Base-by-base conservation (phyloP, 1,139 yeast genomes). In the Williopsis jadinii region DNA sequence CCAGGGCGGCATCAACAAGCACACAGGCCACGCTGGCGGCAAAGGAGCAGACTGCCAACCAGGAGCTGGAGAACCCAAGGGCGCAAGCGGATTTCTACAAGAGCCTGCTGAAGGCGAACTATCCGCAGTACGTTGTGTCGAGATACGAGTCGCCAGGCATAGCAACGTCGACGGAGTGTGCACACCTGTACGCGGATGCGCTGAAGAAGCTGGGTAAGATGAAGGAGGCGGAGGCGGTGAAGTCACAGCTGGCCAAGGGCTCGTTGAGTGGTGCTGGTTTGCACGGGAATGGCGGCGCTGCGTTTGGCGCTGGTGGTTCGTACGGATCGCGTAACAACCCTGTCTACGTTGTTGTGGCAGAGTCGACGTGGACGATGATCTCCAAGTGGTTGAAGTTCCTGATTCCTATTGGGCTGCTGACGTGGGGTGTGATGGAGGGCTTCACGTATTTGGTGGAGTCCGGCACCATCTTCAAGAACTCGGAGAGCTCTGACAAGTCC, bases 141-240 rank as follows among this genome's bases (percentile, higher is more conserved):
- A 75, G 99, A 45, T 94, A 77, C 61, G 97, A 92, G 60, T 82
- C 95, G 6, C 84, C 94, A 0, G 95, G 95, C 9, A 86, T 92
- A 41, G 94, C 95, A 10, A 68, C 81, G 15, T 80, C 84, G 44
- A 71, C 77, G 1, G 95, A 84, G 50, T 84, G 97, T 63, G 79
- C 88, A 41, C 73, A 72, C 46, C 66, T 85, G 38, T 92, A 92
- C 60, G 68, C 79, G 44, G 86, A 84, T 44, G 97, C 97, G 2
- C 69, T 92, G 53, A 77, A 77, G 52, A 77, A 77, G 53, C 69
- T 81, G 47, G 97, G 96, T 34, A 82, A 86, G 52, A 71, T 71
- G 51, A 84, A 79, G 35, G 85, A 84, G 61, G 95, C 96, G 1
- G 86, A 79, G 44, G 58, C 60, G 13, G 64, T 62, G 26, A 56